Base-by-base conservation (phyloP, 169 alveolate species). In the Amoebophrya sp. region DNA sequence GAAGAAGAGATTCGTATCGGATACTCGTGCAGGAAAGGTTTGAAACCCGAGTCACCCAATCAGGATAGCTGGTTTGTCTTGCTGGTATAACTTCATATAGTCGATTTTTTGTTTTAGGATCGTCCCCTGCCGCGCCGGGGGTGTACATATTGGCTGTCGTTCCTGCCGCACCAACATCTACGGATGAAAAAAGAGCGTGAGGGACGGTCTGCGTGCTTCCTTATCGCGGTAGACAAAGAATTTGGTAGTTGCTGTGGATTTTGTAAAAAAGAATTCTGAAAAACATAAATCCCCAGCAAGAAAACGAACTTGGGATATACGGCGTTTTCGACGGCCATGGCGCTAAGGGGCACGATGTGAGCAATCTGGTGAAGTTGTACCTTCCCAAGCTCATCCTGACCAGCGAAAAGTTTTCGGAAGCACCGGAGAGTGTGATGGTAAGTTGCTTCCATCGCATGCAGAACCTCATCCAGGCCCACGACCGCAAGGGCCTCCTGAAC, bases 311-410 rank as follows among this genome's bases (percentile, higher is more conserved):
- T 40, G 92, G 83, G 32, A 47, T 90, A 77, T 95, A 94, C 92
- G 97, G 96, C 39, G 96, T 96, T n/a, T 96, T 95, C 88, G 97
- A 96, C 92, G 98, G 98, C 29, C 97, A 95, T 93, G 97, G 98
- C n/a, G 92, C 77, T 32, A 77, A 88, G 1, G 92, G 91, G n/a
- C 93, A 89, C 77, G 12, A 41, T 32, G 77, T 93, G 32, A 1
- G 91, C 41, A 91, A 40, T 1, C 92, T 96, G 77, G 96, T 96
- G 10, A 96, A 97, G 90, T 94, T 94, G 90, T 94, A 93, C 66
- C 89, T 96, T 91, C 97, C 97, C 25, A 40, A 93, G 39, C 40
- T 91, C 77, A 23, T 41, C 18, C 7, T 47, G 29, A 47, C 66
- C 7, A 18, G 29, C 66, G 66, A 47, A 47, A 18, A 18, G 29